These are phyloP conservation scores for Xylariales sp. DNA, from an alignment of 2,329 filamentous ascomycete species.

Conservation along the genomic window DNA sequence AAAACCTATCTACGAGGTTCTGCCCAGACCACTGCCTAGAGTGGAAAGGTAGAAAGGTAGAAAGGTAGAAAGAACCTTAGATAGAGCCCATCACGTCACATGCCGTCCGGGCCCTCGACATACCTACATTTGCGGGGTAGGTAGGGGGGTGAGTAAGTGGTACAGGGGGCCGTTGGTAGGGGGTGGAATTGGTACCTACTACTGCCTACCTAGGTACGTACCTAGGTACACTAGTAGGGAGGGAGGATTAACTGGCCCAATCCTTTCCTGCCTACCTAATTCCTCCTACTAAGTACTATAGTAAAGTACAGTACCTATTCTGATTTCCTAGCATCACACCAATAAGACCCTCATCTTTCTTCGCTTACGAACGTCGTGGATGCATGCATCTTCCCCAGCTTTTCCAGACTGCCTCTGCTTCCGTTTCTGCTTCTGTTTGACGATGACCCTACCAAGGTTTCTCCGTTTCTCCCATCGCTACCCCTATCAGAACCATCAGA, in stretches of 20 bases:
- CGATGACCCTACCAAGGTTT: too few species aligned
- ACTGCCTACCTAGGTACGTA: too few species aligned
- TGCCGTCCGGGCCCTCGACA: constrained; percentile 39
- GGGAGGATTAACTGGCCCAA: not conserved
- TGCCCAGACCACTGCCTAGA: not conserved
- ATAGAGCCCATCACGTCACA: constrained; percentile 42
- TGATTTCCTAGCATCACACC: constrained; percentile 6
- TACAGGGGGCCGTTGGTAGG: too few species aligned
- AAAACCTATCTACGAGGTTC: too few species aligned
- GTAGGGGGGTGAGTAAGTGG: constrained; percentile 21
- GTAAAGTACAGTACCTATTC: not conserved
- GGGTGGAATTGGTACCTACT: too few species aligned
- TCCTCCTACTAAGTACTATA: not conserved
- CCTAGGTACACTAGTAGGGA: too few species aligned
- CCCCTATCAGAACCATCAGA: too few species aligned
- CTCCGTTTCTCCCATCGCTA: too few species aligned
- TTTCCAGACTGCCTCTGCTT: too few species aligned
- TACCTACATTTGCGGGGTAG: constrained; percentile 48
- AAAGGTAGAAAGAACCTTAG: too few species aligned
- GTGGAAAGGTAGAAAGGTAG: too few species aligned
- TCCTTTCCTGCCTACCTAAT: constrained; percentile 29
- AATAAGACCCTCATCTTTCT: constrained; percentile 15
- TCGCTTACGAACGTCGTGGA: not conserved
- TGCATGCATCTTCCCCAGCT: not conserved
- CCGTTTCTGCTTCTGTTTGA: too few species aligned